Percentiles rank a stretch among this genome's conserved stretches.
phyloP scores from a whole-genome alignment of 2,329 filamentous ascomycete species.

The Arthrinium puccinioides region DNA sequence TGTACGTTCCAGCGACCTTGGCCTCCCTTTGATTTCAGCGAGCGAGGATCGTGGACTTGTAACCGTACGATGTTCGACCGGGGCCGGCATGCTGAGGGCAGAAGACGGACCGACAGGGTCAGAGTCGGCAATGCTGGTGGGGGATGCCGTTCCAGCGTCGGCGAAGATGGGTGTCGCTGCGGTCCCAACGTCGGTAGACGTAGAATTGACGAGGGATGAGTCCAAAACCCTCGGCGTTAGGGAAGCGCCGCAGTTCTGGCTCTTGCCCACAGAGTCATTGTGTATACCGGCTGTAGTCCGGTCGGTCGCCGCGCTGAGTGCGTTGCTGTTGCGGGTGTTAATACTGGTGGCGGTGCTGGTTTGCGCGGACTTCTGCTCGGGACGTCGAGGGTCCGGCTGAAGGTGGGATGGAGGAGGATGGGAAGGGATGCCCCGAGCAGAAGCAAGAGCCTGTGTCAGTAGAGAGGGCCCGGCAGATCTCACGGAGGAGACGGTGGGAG shows the following conservation, averaged over 20 bases:
- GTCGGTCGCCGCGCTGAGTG: slow-evolving; percentile 10
- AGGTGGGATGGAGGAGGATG: slow-evolving; percentile 12
- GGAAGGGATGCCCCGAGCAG: slow-evolving; percentile 44
- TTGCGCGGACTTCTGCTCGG: slow-evolving; percentile 14
- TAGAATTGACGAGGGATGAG: slow-evolving; percentile 22
- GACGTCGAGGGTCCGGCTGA: slow-evolving; percentile 17
- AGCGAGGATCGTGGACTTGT: too few relatives aligned
- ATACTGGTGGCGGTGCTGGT: slow-evolving; percentile 10
- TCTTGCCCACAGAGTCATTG: slow-evolving; percentile 29
- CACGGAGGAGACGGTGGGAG: slow-evolving; percentile 30
- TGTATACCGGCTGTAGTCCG: slow-evolving; percentile 14
- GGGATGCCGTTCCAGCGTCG: slow-evolving; percentile 10
- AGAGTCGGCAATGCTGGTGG: slow-evolving; percentile 6
- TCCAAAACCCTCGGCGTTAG: too few relatives aligned
- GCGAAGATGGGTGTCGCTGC: slow-evolving; percentile 3
- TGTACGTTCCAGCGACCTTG: slow-evolving; percentile 34
- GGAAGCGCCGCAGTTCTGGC: slow-evolving; percentile 23
- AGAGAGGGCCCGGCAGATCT: slow-evolving; percentile 45
- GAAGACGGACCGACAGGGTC: too few relatives aligned
- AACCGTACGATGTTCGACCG: too few relatives aligned
- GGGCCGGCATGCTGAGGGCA: too few relatives aligned
- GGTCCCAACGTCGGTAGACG: too few relatives aligned
- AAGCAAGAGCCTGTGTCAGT: slow-evolving; percentile 51
- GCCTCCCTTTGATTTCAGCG: slow-evolving; percentile 22
- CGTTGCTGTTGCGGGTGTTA: slow-evolving; percentile 12